Conservation (phyloP, 1,284 basidiomycete species). For the Pseudomicrostroma phylloplanum region DNA sequence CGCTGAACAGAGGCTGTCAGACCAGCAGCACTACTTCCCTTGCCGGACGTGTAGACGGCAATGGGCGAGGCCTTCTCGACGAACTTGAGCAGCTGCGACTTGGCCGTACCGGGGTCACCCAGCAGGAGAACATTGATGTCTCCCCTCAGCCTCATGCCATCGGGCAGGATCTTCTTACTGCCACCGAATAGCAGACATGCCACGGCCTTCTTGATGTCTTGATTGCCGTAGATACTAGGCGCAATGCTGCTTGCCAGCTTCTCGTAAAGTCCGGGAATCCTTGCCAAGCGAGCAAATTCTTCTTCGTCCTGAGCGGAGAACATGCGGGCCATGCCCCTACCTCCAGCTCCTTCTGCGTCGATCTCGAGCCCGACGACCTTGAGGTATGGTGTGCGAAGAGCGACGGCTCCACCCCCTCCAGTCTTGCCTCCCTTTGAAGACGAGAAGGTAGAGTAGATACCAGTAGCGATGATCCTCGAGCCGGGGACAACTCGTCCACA, state of each 20-base stretch:
- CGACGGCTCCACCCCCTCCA: slow-evolving; percentile 55
- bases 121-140: slow-evolving; percentile 96
- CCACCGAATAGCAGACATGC: slow-evolving; percentile 91
- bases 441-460: slow-evolving; percentile 93
- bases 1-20: slow-evolving; percentile 95
- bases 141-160: slow-evolving; percentile 92
- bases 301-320: slow-evolving; percentile 96
- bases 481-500: slow-evolving; percentile 66
- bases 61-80: slow-evolving; percentile 98
- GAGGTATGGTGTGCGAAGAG: slow-evolving; percentile 88
- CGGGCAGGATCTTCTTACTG: slow-evolving; percentile 94
- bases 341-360: slow-evolving; percentile 61
- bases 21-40: slow-evolving; percentile 95
- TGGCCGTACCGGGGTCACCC: slow-evolving; percentile 96
- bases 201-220: slow-evolving; percentile 97
- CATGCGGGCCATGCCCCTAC: slow-evolving; percentile 60
- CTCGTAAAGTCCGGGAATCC: slow-evolving; percentile 86
- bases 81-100: slow-evolving; percentile 94
- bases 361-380: slow-evolving; percentile 87
- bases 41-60: slow-evolving; percentile 95
- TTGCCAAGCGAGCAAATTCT: slow-evolving; percentile 82
- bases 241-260: slow-evolving; percentile 89
- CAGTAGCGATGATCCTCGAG: slow-evolving; percentile 85
- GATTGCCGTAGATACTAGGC: slow-evolving; percentile 90
- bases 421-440: slow-evolving; percentile 63